Base-by-base conservation (phyloP, 768 basidiomycete species). In the Mycena latifolia region DNA sequence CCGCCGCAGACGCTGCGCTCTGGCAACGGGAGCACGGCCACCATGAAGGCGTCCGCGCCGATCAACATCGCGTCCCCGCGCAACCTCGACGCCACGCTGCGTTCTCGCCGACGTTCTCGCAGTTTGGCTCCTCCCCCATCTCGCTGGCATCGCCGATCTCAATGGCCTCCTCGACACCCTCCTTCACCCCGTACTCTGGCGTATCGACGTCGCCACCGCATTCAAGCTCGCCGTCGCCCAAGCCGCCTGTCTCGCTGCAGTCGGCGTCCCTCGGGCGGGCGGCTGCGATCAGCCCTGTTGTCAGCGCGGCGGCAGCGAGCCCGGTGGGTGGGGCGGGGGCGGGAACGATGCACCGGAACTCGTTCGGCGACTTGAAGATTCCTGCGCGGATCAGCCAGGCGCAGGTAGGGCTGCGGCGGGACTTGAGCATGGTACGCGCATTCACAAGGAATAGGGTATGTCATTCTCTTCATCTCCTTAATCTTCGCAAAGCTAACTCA, bases 391-490 rank as follows among this genome's bases (percentile, higher is more conserved):
- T 94, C 61, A 93, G 88, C 72, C 90, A 91, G 72, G 93, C 92
- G 57, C 95, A 96, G 79, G 88, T 89, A 3, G 88, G 89, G 18
- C 74, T 96, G 54, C 85, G 88, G 74, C 80, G 92, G 69, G 92
- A 94, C 77, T 80, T 95, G 74, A 88, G 87, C 0, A 89, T 94
- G 85, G 93, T 96, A 5, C 85, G 90, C 66, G 93, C 95, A 73
- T 98, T 97, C 84, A 94, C 95, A 14, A 77, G 82, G 9, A 90
- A 89, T 71, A 94, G 71, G 85, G 95, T 96, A 70, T 79, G 93
- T 87, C 12, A 33, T 64, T 59, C 45, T 50, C 31, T 28, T 65
- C 35, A 28, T 33, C 22, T 27, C 37, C 37, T 33, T 50, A 47
- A 15, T 51, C 37, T 39, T 24, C 55, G 7, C 56, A n/a, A 28